These are phyloP conservation scores for Gynandropsis gynandra DNA, from an alignment of 345 rosid species.

Conservation along the genomic window DNA sequence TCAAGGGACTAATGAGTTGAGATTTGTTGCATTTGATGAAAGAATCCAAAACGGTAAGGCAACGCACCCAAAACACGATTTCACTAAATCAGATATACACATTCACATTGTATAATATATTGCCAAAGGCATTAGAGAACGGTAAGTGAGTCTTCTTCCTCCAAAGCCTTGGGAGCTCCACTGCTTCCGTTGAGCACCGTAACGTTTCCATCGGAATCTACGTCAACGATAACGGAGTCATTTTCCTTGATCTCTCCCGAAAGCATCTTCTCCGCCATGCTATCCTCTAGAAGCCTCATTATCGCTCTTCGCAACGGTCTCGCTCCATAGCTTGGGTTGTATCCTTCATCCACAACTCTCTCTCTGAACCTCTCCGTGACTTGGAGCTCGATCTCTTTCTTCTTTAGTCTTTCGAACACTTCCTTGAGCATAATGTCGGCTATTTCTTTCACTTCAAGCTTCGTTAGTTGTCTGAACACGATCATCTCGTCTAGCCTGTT, in stretches of 20 bases:
- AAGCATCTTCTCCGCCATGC: constrained; percentile 49
- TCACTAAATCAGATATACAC: too few species aligned
- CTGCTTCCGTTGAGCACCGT: constrained; percentile 70
- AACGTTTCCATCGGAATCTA: constrained; percentile 40
- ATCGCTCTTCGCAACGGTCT: constrained; percentile 62
- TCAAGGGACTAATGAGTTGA: too few species aligned
- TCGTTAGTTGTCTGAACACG: constrained; percentile 43
- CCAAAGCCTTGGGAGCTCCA: constrained; percentile 58
- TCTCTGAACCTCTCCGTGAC: constrained; percentile 45
- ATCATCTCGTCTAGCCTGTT: constrained; percentile 59
- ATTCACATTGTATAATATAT: too few species aligned
- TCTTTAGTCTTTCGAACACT: constrained; percentile 38
- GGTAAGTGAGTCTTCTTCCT: constrained; percentile 44
- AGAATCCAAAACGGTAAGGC: too few species aligned
- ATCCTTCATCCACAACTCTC: constrained; percentile 47
- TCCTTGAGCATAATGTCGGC: constrained; percentile 48
- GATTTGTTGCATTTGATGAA: too few species aligned
- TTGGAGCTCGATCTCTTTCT: constrained; percentile 39
- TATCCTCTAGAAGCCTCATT: constrained; percentile 46
- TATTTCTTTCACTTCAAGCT: constrained; percentile 41
- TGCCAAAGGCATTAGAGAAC: constrained; percentile 30
- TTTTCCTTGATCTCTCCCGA: constrained; percentile 44
- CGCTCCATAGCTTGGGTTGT: constrained; percentile 50
- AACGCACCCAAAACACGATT: too few species aligned
- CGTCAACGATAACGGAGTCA: constrained; percentile 40